Conservation (phyloP, 176 grass and related monocot genomes). For the Oryza punctata region DNA sequence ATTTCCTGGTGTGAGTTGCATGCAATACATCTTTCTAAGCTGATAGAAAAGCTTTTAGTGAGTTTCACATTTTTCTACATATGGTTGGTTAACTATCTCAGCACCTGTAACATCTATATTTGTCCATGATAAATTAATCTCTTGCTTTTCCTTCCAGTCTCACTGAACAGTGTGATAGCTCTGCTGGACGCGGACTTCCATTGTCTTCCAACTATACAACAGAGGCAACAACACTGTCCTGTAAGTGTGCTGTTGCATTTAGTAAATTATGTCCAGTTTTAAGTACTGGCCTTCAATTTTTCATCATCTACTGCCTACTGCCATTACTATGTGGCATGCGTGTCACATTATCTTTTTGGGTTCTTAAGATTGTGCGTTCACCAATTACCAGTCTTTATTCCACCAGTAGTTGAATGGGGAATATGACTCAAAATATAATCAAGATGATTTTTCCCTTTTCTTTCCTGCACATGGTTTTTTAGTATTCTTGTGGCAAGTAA, state of each 20-base stretch:
- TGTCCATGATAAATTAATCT: slow-evolving; percentile 15
- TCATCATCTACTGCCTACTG: slow-evolving; percentile 5
- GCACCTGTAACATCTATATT: slow-evolving; percentile 26
- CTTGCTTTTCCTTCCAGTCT: slow-evolving; percentile 59
- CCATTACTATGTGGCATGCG: slow-evolving; percentile 5
- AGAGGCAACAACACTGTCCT: slow-evolving; percentile 93
- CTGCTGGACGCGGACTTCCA: slow-evolving; percentile 96
- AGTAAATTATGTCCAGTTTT: slow-evolving; percentile 10
- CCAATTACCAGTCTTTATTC: slow-evolving; percentile 13
- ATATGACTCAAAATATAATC: not conserved
- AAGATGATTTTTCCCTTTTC: not conserved
- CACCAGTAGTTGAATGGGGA: not conserved
- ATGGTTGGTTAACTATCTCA: slow-evolving; percentile 12
- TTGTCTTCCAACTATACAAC: slow-evolving; percentile 84
- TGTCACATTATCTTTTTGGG: not conserved
- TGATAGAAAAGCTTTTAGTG: slow-evolving; percentile 12
- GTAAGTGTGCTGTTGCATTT: slow-evolving; percentile 57
- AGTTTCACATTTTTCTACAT: slow-evolving; percentile 22
- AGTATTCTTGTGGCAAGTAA: not conserved
- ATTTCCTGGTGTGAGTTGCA: not conserved
- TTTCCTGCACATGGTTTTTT: slow-evolving; percentile 1
- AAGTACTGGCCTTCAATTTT: slow-evolving; percentile 10
- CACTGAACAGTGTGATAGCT: slow-evolving; percentile 96
- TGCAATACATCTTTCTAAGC: not conserved
- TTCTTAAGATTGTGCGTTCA: slow-evolving; percentile 9